Conservation (phyloP, 2,329 filamentous ascomycete genomes). For the Aspergillus ustus region DNA sequence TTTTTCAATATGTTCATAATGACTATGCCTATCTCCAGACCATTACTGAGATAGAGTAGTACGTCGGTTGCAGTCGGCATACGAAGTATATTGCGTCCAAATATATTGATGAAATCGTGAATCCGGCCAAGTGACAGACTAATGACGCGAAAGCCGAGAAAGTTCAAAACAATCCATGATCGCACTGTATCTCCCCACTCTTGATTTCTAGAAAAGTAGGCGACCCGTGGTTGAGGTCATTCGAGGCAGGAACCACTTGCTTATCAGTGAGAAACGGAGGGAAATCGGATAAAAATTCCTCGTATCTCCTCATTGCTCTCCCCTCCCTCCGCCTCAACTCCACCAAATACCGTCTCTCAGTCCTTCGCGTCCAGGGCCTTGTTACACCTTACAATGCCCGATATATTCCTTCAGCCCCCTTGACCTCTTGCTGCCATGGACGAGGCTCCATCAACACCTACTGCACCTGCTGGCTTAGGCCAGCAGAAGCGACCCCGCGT, state of each 20-base stretch:
- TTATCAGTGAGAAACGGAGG: conserved; percentile 10
- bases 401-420: conserved; percentile 27
- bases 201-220: conserved; percentile 6
- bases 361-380: neutral
- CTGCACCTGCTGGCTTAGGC: conserved; percentile 31
- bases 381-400: conserved; percentile 31
- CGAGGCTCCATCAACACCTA: conserved; percentile 29
- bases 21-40: neutral
- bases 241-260: conserved; percentile 7
- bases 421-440: conserved; percentile 37
- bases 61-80: no score
- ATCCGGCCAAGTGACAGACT: neutral
- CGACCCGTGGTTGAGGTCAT: neutral
- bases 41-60: neutral
- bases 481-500: conserved; percentile 46
- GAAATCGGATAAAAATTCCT: conserved; percentile 18
- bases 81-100: neutral
- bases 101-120: neutral
- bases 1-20: neutral
- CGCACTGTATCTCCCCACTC: neutral
- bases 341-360: neutral
- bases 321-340: neutral
- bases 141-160: neutral
- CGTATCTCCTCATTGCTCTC: neutral
- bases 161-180: neutral